These are phyloP conservation scores for Eucalyptus rudis DNA, from an alignment of 345 rosid species.

Conservation along the genomic window DNA sequence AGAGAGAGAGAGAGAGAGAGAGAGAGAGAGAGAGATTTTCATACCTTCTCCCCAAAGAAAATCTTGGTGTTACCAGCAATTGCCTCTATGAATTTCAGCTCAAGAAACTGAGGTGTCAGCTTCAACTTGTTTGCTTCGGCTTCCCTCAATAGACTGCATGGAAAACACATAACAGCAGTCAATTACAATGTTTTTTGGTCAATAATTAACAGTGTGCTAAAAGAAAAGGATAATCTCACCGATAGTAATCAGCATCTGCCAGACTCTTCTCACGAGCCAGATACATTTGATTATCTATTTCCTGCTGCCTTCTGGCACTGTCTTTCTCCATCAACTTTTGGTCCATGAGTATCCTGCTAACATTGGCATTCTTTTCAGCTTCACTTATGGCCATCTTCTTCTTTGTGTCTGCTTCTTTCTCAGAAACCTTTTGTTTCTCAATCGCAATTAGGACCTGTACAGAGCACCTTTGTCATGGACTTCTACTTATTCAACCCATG, in stretches of 20 bases:
- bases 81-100: slow-evolving; percentile 79
- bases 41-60: slow-evolving; percentile 85
- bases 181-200: background rate
- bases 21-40: background rate
- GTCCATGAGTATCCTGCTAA: slow-evolving; percentile 76
- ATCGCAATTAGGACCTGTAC: slow-evolving; percentile 69
- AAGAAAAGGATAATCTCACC: slow-evolving; percentile 18
- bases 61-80: slow-evolving; percentile 80
- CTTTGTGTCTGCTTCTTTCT: slow-evolving; percentile 83
- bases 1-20: background rate
- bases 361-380: slow-evolving; percentile 81
- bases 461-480: background rate
- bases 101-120: slow-evolving; percentile 85
- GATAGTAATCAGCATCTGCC: slow-evolving; percentile 78
- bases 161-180: background rate
- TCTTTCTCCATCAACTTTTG: slow-evolving; percentile 87
- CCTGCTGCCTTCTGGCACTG: slow-evolving; percentile 61
- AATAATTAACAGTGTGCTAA: background rate
- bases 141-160: slow-evolving; percentile 51
- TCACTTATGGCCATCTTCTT: slow-evolving; percentile 90
- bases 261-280: slow-evolving; percentile 68
- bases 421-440: slow-evolving; percentile 74
- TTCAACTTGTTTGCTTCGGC: slow-evolving; percentile 88
- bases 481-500: background rate
- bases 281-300: slow-evolving; percentile 79